Conservation (phyloP, 2,329 filamentous ascomycete species). For the Ophiostoma novo-ulmi region DNA sequence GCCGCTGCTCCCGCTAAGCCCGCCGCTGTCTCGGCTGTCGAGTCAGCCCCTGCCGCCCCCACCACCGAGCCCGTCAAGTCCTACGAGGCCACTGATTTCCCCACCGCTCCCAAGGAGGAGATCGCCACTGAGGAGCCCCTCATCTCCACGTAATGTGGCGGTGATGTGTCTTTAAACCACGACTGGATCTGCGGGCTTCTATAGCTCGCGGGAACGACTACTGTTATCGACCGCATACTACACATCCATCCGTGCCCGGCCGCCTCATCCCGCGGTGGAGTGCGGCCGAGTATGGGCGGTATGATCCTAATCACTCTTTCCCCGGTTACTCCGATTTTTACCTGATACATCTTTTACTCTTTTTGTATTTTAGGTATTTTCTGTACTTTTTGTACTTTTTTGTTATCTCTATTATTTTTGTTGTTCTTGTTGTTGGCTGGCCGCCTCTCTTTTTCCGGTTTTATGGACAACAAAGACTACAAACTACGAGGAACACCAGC, state of each 20-base stretch:
- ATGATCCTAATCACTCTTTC: slow-evolving; percentile 13
- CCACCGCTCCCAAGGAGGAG: slow-evolving; percentile 41
- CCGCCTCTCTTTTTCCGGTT: slow-evolving; percentile 22
- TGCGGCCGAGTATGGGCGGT: not conserved
- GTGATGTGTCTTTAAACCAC: not conserved
- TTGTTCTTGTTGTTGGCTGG: slow-evolving; percentile 24
- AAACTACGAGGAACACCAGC: slow-evolving; percentile 24
- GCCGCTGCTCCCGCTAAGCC: slow-evolving; percentile 31
- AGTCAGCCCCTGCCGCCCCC: slow-evolving; percentile 21
- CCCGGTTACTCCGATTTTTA: slow-evolving; percentile 9
- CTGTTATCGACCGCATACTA: not conserved
- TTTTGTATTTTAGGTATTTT: not conserved
- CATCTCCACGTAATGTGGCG: slow-evolving; percentile 24
- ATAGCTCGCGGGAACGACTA: slow-evolving; percentile 1
- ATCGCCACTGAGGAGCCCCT: slow-evolving; percentile 37
- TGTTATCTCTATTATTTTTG: not conserved
- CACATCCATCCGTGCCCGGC: slow-evolving; percentile 1
- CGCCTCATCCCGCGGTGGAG: not conserved
- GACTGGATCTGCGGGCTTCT: not conserved
- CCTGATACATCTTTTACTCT: slow-evolving; percentile 10
- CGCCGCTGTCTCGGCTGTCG: slow-evolving; percentile 11
- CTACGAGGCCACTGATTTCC: slow-evolving; percentile 46
- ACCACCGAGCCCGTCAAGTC: slow-evolving; percentile 30
- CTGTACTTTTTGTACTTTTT: slow-evolving; percentile 9
- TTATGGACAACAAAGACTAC: slow-evolving; percentile 25